Base-by-base conservation (phyloP, 179 eudicot genomes). In the Silene vulgaris region DNA sequence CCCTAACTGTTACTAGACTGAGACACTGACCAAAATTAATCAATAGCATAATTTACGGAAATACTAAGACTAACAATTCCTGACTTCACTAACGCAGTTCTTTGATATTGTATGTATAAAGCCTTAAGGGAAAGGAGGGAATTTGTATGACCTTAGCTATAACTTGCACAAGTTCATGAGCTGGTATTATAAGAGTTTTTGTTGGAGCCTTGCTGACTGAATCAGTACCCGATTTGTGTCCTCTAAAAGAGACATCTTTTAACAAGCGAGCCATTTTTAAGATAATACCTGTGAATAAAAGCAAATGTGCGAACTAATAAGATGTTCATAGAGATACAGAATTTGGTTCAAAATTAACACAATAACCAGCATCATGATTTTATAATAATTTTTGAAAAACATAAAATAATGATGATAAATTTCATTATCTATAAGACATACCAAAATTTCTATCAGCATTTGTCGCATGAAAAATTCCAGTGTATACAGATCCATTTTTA, bases 121-220 rank as follows among this genome's bases (percentile, higher is more conserved):
- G 65, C 20, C 45, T 69, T 69, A 61, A 28, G 29, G 66, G 50
- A 17, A 72, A 8, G 45, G 75, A 75, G 63, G 72, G 12, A 73
- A 0, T 37, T 23, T 45, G 65, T 45, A 78, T 67, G 52, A 96
- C 99, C 99, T 93, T 93, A 43, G 97, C 97, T 73, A 86, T 85
- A 73, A 96, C 86, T 84, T 96, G 99, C 66, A 91, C 96, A 78
- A 96, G 87, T 76, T 96, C 98, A 70, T 87, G 82, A 80, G 91
- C 86, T 48, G 97, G 88, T 77, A 95, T 85, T 37, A 93, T 90
- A 62, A 91, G 82, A 56, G 87, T 89, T 86, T 79, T 87, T 50
- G 87, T 82, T 69, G 90, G 89, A 77, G 88, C 86, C 82, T 88
- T 93, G 79, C 80, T 84, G 68, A 79, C 75, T 75, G 82, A 65